Evolutionary conservation across 2,329 filamentous ascomycete species (phyloP).

Genomic region (Penicillium occitanis): DNA sequence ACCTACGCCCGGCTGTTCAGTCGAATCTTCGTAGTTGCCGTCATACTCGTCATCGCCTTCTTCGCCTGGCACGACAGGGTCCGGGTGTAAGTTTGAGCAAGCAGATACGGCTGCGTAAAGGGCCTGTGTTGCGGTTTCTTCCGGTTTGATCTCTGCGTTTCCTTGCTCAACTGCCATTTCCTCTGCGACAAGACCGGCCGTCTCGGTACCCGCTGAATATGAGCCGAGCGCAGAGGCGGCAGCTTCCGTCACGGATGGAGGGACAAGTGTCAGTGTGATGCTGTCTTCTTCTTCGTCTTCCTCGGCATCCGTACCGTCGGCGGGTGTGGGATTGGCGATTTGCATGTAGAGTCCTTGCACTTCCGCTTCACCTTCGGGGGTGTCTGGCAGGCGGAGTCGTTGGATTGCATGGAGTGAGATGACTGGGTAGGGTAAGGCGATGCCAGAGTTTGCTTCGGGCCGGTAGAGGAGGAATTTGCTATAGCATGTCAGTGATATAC

Average conservation of each 20-base stretch:
- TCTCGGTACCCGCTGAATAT: slow-evolving; percentile 22
- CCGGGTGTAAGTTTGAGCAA: slow-evolving; percentile 51
- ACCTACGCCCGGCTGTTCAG: slow-evolving; percentile 26
- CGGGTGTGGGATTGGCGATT: slow-evolving; percentile 34
- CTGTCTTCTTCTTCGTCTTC: slow-evolving; percentile 45
- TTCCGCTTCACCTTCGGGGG: slow-evolving; percentile 32
- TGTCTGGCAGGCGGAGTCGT: slow-evolving; percentile 39
- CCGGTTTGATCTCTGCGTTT: slow-evolving; percentile 28
- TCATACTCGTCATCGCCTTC: slow-evolving; percentile 38
- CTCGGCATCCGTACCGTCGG: slow-evolving; percentile 24
- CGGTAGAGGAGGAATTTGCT: slow-evolving; percentile 49
- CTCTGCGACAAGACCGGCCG: slow-evolving; percentile 22
- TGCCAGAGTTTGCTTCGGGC: slow-evolving; percentile 33
- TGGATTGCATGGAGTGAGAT: slow-evolving; percentile 53
- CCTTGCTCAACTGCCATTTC: slow-evolving; percentile 27
- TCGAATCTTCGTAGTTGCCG: slow-evolving; percentile 32
- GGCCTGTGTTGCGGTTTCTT: slow-evolving; percentile 40
- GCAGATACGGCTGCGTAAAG: slow-evolving; percentile 49
- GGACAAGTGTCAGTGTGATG: slow-evolving; percentile 47
- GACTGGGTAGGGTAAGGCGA: slow-evolving; percentile 50
- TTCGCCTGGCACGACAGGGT: slow-evolving; percentile 40
- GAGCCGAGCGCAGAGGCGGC: slow-evolving; percentile 18
- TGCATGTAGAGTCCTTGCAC: slow-evolving; percentile 52
- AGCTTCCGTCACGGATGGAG: slow-evolving; percentile 28
- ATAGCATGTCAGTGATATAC: neutral